Base-by-base conservation (phyloP, 2,329 filamentous ascomycete genomes). In the Colletotrichum magnum region DNA sequence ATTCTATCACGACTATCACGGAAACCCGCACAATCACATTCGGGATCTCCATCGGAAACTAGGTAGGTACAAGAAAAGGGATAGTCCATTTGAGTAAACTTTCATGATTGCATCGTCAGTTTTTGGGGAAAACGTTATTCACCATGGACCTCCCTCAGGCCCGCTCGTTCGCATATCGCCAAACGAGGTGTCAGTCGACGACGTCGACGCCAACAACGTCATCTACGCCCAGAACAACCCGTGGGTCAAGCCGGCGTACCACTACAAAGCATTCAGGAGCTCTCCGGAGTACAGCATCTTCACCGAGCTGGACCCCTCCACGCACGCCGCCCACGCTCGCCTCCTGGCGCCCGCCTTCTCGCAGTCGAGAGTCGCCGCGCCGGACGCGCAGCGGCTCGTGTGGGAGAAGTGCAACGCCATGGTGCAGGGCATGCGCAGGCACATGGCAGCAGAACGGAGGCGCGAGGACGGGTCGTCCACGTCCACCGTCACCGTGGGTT, bases 151-250 rank as follows among this genome's bases (percentile, higher is more conserved):
- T 15, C 3, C 3, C 24, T 9, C 9, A 68, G 65, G 65, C n/a
- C 65, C 65, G 9, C 28, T 58, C 2, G 56, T 66, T 26, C 45
- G 54, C 2, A 66, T 66, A 45, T 68, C 65, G 9, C 65, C 65
- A 6, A 64, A 64, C 18, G 65, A 68, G 18, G 54, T 68, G 3
- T 68, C 65, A 2, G 15, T 68, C 54, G 54, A 60, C 24, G 56
- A 66, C 36, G n/a, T 61, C 4, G 16, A 39, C 3, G 51, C 63
- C 7, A 64, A 58, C 18, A 64, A 48, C 2, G 15, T 18, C 1
- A 48, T 68, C 9, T 68, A 68, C 61, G 41, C 59, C 6, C 65
- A 63, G 24, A 64, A 13, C 3, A 58, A 58, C 13, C 60, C 60
- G 1, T 68, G 60, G 52, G 26, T 52, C 9, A 68, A 68, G 41